Evolutionary conservation across 768 basidiomycete genomes (phyloP).

Genomic region (Antrodiella citrinella): DNA sequence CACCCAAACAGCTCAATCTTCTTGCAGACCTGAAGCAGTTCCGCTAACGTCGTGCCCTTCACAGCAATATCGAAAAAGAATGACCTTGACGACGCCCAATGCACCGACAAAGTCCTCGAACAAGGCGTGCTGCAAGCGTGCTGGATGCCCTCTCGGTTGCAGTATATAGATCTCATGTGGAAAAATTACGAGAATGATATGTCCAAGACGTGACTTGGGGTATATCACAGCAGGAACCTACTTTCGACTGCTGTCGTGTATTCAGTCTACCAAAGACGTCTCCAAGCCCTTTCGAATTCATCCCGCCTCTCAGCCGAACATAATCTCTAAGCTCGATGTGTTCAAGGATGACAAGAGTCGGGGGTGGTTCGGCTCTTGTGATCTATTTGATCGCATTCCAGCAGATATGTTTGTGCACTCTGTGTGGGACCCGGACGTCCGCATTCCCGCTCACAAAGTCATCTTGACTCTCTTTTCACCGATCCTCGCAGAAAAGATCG

Average conservation of each 20-base stretch:
- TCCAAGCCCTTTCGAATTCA: neutral
- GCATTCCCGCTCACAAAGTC: neutral
- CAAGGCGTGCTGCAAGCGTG: conserved; percentile 71
- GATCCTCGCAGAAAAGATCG: neutral
- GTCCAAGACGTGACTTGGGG: conserved; percentile 8
- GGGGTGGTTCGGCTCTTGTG: neutral
- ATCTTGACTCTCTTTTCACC: neutral
- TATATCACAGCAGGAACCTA: conserved; percentile 9
- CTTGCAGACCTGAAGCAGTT: no score
- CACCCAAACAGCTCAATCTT: no score
- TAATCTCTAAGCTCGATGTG: neutral
- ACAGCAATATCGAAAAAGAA: no score
- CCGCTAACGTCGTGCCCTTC: no score
- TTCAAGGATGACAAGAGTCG: no score
- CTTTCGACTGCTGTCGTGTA: conserved; percentile 9
- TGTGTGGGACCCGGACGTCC: neutral
- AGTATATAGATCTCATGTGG: no score
- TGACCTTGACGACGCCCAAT: conserved; percentile 42
- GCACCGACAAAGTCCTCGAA: conserved; percentile 68
- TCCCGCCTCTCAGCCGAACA: neutral
- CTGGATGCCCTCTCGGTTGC: conserved; percentile 66
- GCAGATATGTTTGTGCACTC: neutral
- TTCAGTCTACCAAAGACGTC: neutral
- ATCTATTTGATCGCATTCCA: neutral
- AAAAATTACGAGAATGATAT: no score